These are phyloP conservation scores for Cryoendolithus antarcticus DNA, from an alignment of 2,329 filamentous ascomycete genomes.

Conservation along the genomic window DNA sequence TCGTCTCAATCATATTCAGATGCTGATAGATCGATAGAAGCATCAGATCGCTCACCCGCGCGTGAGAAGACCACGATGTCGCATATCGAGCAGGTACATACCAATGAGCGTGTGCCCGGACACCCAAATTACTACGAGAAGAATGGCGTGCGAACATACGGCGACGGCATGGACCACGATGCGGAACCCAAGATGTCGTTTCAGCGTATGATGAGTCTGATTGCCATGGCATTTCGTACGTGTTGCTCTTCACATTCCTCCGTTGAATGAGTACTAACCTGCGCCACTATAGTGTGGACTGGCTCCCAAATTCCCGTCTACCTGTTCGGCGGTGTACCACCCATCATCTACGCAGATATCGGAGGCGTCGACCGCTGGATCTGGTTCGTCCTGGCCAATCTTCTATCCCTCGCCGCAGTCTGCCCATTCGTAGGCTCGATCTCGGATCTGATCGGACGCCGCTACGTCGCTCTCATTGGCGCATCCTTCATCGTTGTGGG, in stretches of 20 bases:
- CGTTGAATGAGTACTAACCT: too few species aligned
- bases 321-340: slow-evolving; percentile 29
- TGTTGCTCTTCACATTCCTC: background rate
- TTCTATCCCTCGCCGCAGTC: slow-evolving; percentile 44
- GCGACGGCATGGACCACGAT: slow-evolving; percentile 36
- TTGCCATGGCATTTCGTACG: slow-evolving; percentile 43
- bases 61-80: slow-evolving; percentile 3
- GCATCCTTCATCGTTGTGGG: slow-evolving; percentile 43
- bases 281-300: slow-evolving; percentile 34
- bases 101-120: slow-evolving; percentile 25
- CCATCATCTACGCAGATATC: slow-evolving; percentile 46
- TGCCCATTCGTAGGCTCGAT: slow-evolving; percentile 55
- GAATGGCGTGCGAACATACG: slow-evolving; percentile 32
- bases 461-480: slow-evolving; percentile 47
- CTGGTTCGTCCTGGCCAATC: slow-evolving; percentile 41
- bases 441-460: slow-evolving; percentile 51
- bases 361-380: slow-evolving; percentile 34
- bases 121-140: slow-evolving; percentile 36
- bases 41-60: background rate
- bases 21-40: background rate
- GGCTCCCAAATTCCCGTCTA: slow-evolving; percentile 48
- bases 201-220: slow-evolving; percentile 39
- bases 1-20: background rate
- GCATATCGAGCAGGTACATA: slow-evolving; percentile 25
- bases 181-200: slow-evolving; percentile 31